Evolutionary conservation across 2,329 filamentous ascomycete genomes (phyloP), one percentile per base, ranked within the genome.

Genomic region (Cladorrhinum sp.): DNA sequence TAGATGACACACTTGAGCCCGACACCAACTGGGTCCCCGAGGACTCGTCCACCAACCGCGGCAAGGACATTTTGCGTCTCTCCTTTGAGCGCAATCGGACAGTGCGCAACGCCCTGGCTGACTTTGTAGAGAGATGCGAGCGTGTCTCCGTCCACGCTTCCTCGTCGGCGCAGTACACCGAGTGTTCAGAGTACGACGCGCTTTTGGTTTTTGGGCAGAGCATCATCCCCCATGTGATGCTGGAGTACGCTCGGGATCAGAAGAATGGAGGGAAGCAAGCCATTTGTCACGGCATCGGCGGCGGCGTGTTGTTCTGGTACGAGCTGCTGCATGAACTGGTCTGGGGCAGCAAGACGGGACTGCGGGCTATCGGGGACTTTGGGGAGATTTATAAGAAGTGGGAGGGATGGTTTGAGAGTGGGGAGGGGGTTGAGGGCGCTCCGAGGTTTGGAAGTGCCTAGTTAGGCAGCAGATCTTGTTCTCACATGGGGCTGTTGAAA

Each of bases 241-340:
- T 57, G 16, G 22, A 49, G 25, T 57, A 51, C 32, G 45, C 38
- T 23, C 32, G 41, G 13, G 52, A 48, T 55, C 38, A n/a, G 50
- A n/a, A 10, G 25, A 27, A 32, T 55, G 52, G 27, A 16, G n/a
- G n/a, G n/a, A n/a, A n/a, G n/a, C n/a, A n/a, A n/a, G n/a, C n/a
- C n/a, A n/a, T n/a, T n/a, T n/a, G n/a, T n/a, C 29, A 36, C 32
- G 32, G 52, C n/a, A 55, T 52, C 29, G 50, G 50, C 24, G 24
- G 3, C n/a, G 25, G 45, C 3, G 23, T 50, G 23, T 20, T 57
- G 55, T 57, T 57, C 24, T 57, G 55, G 55, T 57, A 57, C 32
- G 55, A 57, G 24, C 24, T 57, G 23, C 55, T 57, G 13, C 55
- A 57, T 38, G 55, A 57, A 45, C 38, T 57, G 23, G 25, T 57